A percentile compares a stretch with the other conserved stretches of the same genome.
These are phyloP conservation scores for Cercospora sojina DNA, from an alignment of 2,329 filamentous ascomycete species.

Conservation along the genomic window DNA sequence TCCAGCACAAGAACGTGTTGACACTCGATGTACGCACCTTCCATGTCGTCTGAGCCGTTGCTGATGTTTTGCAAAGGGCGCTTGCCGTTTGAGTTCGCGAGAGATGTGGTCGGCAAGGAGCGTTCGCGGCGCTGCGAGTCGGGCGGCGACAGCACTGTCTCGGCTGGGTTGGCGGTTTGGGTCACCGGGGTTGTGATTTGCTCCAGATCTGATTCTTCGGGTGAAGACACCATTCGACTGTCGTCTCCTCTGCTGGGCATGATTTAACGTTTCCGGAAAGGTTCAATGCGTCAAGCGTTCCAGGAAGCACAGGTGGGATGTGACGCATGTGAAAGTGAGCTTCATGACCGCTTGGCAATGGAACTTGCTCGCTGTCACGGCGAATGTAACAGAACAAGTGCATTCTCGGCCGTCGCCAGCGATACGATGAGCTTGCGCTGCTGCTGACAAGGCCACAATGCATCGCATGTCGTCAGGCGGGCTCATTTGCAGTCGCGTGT, in stretches of 20 bases:
- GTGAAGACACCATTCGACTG: constrained; percentile 54
- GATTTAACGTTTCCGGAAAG: constrained; percentile 17
- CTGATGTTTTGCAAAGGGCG: constrained; percentile 39
- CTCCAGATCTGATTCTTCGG: constrained; percentile 25
- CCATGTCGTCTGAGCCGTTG: constrained; percentile 35
- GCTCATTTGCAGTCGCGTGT: not conserved
- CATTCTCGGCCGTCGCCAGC: not conserved
- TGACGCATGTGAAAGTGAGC: constrained; percentile 4
- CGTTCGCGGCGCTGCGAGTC: constrained; percentile 48
- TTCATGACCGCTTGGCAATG: constrained; percentile 3
- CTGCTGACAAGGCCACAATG: not conserved
- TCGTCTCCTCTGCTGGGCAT: constrained; percentile 52
- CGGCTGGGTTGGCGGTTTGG: constrained; percentile 33
- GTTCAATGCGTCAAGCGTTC: not conserved
- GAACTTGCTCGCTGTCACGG: not conserved
- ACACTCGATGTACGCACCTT: constrained; percentile 15
- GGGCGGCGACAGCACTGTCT: constrained; percentile 55
- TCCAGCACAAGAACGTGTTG: not conserved
- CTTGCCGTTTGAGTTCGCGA: constrained; percentile 41
- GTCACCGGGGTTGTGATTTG: constrained; percentile 46
- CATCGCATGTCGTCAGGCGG: not conserved
- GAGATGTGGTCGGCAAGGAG: constrained; percentile 24
- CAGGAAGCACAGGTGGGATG: not conserved
- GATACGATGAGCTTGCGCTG: not conserved
- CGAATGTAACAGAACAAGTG: not conserved